These are phyloP conservation scores for Licmophora abbreviata DNA, from an alignment of 108 stramenopile species.

Conservation along the genomic window DNA sequence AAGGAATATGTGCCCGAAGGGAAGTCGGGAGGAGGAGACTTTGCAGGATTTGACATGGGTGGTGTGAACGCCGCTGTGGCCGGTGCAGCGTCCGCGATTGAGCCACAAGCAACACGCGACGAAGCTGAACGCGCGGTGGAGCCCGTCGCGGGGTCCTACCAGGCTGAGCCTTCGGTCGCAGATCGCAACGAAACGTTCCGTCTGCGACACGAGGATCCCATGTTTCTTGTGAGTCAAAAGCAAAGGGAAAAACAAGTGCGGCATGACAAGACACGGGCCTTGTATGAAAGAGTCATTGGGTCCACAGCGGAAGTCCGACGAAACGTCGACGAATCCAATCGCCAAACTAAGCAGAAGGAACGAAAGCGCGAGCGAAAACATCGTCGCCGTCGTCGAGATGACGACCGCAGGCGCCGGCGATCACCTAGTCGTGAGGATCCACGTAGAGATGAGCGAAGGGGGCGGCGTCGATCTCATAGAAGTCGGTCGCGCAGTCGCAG, in stretches of 20 bases:
- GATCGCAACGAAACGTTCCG: slow-evolving; percentile 73
- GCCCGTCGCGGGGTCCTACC: background rate
- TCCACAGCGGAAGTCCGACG: background rate
- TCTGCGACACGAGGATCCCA: slow-evolving; percentile 75
- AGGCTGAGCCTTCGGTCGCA: slow-evolving; percentile 17
- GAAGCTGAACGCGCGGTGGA: background rate
- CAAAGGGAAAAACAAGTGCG: slow-evolving; percentile 33
- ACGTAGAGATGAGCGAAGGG: background rate
- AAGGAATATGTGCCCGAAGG: slow-evolving; percentile 69
- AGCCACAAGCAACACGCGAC: background rate
- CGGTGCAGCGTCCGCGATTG: slow-evolving; percentile 20
- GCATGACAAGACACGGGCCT: slow-evolving; percentile 40
- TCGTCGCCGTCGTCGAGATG: slow-evolving; percentile 9
- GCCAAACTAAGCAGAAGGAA: slow-evolving; percentile 4
- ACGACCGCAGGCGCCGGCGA: slow-evolving; percentile 8
- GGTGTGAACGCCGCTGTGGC: slow-evolving; percentile 47
- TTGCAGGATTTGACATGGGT: slow-evolving; percentile 44
- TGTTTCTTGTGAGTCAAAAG: slow-evolving; percentile 54
- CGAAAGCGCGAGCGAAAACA: slow-evolving; percentile 6
- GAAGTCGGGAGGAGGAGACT: slow-evolving; percentile 40
- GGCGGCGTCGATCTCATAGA: background rate
- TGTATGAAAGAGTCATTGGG: slow-evolving; percentile 57
- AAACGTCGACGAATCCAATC: background rate
- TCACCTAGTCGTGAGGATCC: slow-evolving; percentile 4
- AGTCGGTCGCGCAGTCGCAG: background rate